Evolutionary conservation across 2,329 filamentous ascomycete species (phyloP).

Genomic region (Myriosclerotinia scirpicola): DNA sequence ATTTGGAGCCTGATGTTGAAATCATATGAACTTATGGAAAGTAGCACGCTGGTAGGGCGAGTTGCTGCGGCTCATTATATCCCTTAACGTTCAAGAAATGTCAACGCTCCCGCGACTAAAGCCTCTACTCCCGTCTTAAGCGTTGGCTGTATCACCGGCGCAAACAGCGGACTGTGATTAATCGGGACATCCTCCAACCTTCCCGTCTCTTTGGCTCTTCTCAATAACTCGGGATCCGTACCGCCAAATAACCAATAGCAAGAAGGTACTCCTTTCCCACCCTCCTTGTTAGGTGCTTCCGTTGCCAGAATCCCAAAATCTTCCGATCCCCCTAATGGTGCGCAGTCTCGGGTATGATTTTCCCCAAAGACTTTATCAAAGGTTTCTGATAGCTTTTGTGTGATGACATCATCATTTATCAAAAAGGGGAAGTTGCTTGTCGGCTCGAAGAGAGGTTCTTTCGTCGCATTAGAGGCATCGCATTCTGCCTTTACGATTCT

Average conservation of each 20-base stretch:
- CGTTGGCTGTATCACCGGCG: conserved; percentile 59
- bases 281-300: conserved; percentile 32
- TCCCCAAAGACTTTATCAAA: conserved; percentile 34
- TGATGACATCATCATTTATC: conserved; percentile 31
- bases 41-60: too few species aligned
- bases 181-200: conserved; percentile 43
- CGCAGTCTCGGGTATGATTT: conserved; percentile 26
- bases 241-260: conserved; percentile 45
- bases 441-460: conserved; percentile 29
- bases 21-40: too few species aligned
- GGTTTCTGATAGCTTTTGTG: conserved; percentile 22
- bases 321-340: conserved; percentile 30
- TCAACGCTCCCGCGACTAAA: conserved; percentile 52
- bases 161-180: conserved; percentile 61
- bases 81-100: conserved; percentile 39
- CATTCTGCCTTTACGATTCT: conserved; percentile 54
- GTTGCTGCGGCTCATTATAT: too few species aligned
- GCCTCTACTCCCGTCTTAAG: conserved; percentile 53
- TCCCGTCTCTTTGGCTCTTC: conserved; percentile 26
- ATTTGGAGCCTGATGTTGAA: too few species aligned
- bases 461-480: conserved; percentile 45
- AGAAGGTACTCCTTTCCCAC: conserved; percentile 34
- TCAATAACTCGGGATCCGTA: conserved; percentile 41
- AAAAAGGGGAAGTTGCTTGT: conserved; percentile 32
- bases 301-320: conserved; percentile 51